Evolutionary conservation across 2,329 filamentous ascomycete species (phyloP), one percentile per base, ranked within the genome.

Genomic region (Paraphoma sp.): DNA sequence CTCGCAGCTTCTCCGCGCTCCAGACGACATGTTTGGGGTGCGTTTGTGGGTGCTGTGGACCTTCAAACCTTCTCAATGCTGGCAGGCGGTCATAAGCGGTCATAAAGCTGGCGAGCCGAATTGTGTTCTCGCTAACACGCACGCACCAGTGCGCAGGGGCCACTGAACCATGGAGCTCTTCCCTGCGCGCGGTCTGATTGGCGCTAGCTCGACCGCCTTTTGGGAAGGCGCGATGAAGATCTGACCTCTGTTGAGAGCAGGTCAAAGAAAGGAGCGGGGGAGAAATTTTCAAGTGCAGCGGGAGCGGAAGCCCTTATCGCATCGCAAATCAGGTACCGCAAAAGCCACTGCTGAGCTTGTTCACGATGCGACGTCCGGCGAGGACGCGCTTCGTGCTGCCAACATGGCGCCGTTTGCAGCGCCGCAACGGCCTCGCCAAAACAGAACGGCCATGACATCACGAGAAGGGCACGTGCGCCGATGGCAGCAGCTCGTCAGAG

Each of bases 151-250:
- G 31, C 14, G 51, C 60, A 62, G 56, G 66, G 60, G 43, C 51
- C 45, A 44, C 12, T 40, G 62, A 67, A 63, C 64, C 51, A 53
- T 61, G 57, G 60, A 51, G 60, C 51, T 17, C 10, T n/a, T 43
- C 29, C 10, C 41, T 33, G 45, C 45, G 16, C 33, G 29, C 46
- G 4, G 1, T 51, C 29, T 60, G 54, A 71, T 71, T 72, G 67
- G 69, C 28, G 30, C 18, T 29, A 42, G 53, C 29, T 38, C 62
- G 61, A 70, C 65, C 58, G 70, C 64, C 60, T 62, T 69, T 70
- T 64, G 65, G 62, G 56, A 68, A 57, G 52, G 61, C 56, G 62
- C 55, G 56, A 54, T 55, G 60, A 50, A 59, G 65, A 69, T 71
- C 60, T 48, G 53, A 40, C 51, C 54, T 58, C 52, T 43, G 60